Percentiles rank a stretch among this genome's conserved stretches.
phyloP scores from a whole-genome alignment of 2,329 filamentous ascomycete genomes.

The Alternaria sp. region DNA sequence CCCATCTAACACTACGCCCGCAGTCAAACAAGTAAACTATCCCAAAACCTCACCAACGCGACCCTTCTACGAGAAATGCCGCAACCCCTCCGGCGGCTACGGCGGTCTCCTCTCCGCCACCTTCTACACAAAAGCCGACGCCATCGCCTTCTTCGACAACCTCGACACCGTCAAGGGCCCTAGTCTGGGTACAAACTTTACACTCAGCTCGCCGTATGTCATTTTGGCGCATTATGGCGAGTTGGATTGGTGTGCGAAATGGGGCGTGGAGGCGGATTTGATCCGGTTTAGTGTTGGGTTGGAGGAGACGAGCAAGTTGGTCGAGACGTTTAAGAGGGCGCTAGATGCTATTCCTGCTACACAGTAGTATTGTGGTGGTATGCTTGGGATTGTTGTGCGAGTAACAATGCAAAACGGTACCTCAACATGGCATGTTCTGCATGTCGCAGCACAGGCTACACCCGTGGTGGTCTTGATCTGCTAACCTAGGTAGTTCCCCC shows the following conservation, averaged over 20 bases:
- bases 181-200: slow-evolving; percentile 96
- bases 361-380: not conserved
- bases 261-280: slow-evolving; percentile 80
- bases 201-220: slow-evolving; percentile 87
- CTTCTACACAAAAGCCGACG: slow-evolving; percentile 73
- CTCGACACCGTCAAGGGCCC: slow-evolving; percentile 91
- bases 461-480: not conserved
- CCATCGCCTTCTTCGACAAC: slow-evolving; percentile 82
- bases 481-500: not conserved
- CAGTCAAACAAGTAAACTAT: slow-evolving; percentile 84
- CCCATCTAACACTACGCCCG: slow-evolving; percentile 21
- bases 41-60: slow-evolving; percentile 77
- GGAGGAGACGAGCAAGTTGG: slow-evolving; percentile 75
- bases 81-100: slow-evolving; percentile 78
- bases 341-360: slow-evolving; percentile 61
- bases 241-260: slow-evolving; percentile 82
- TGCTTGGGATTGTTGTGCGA: no score
- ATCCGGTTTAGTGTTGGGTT: slow-evolving; percentile 89
- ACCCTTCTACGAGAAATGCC: slow-evolving; percentile 78
- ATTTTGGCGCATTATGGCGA: slow-evolving; percentile 90
- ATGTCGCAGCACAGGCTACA: not conserved
- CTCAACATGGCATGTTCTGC: not conserved
- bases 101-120: slow-evolving; percentile 87
- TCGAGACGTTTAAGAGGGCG: slow-evolving; percentile 69
- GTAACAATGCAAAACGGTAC: not conserved